Base-by-base conservation (phyloP, 352 stramenopile genomes). In the Phytophthora pistaciae region DNA sequence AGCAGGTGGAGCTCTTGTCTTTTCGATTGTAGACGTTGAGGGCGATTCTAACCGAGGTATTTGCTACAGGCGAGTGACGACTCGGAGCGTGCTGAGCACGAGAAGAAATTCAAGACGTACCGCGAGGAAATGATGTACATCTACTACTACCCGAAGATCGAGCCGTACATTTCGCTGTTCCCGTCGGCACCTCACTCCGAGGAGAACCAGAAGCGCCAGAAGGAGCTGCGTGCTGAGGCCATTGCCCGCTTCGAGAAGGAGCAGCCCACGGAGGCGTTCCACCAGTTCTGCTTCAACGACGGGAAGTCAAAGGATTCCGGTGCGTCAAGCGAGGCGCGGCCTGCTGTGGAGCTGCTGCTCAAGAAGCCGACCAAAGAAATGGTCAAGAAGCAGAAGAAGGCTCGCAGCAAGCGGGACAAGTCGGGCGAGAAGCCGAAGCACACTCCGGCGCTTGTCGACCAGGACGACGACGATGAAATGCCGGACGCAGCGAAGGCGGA, bases 91-190 rank as follows among this genome's bases (percentile, higher is more conserved):
- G 50, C 56, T 38, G 46, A 83, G 54, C 55, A 64, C 25, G 56
- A 83, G 57, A 79, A 83, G 50, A 74, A 84, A 21, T 78, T 88
- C 33, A 72, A 89, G 60, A 77, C 59, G 7, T 76, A 79, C 56
- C 83, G 76, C 16, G 73, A 92, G 29, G 74, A 95, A 57, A 83
- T 95, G 70, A 90, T 91, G 77, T 95, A 95, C 75, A 79, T 95
- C 20, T 95, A 89, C 74, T 95, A 92, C 80, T 95, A 84, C 72
- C 87, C 87, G 0, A 93, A 91, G 60, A 64, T 42, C 23, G 84
- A 93, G 67, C 81, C 78, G 50, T 95, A 92, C 75, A 72, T 95
- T 42, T 85, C 87, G 40, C 67, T 95, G 20, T 92, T 91, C 66
- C 83, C 85, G 9, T 75, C 77, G 25, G 79, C 80, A 52, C 72